phyloP scores from a whole-genome alignment of 164 flowering plant species.

The Macadamia integrifolia region DNA sequence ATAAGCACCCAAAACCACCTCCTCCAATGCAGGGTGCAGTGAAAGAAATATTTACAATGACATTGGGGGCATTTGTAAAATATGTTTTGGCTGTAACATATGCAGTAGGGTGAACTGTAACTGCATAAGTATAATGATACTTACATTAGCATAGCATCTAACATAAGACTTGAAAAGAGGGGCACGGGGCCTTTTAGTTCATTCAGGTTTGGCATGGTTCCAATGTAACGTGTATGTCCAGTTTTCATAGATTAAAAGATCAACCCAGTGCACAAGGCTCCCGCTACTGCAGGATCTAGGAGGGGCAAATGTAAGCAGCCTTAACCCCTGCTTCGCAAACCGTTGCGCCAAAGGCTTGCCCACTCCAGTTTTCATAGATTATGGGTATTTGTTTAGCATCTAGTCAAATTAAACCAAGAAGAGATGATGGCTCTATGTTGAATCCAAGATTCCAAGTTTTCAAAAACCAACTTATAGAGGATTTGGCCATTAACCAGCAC shows the following conservation, averaged over 20 bases:
- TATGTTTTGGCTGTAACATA: slow-evolving; percentile 42
- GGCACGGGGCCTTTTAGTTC: not conserved
- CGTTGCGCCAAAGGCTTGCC: no score
- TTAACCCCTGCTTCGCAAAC: no score
- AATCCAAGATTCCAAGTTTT: not conserved
- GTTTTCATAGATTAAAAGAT: not conserved
- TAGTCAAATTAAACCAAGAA: not conserved
- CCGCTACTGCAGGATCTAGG: no score
- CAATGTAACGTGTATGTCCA: not conserved
- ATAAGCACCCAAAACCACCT: slow-evolving; percentile 72
- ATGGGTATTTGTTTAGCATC: not conserved
- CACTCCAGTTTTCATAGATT: no score
- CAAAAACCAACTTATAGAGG: not conserved
- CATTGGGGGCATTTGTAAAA: slow-evolving; percentile 60
- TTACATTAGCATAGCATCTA: slow-evolving; percentile 3
- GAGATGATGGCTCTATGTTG: not conserved
- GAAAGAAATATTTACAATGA: slow-evolving; percentile 66
- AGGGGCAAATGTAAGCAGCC: no score
- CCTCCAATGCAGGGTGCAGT: slow-evolving; percentile 64
- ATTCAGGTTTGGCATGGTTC: not conserved
- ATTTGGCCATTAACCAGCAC: not conserved
- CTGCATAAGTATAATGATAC: slow-evolving; percentile 40
- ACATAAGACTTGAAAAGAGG: not conserved
- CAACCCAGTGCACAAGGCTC: no score
- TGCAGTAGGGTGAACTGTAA: slow-evolving; percentile 89